Base-by-base conservation (phyloP, 108 stramenopile species). In the Licmophora abbreviata region DNA sequence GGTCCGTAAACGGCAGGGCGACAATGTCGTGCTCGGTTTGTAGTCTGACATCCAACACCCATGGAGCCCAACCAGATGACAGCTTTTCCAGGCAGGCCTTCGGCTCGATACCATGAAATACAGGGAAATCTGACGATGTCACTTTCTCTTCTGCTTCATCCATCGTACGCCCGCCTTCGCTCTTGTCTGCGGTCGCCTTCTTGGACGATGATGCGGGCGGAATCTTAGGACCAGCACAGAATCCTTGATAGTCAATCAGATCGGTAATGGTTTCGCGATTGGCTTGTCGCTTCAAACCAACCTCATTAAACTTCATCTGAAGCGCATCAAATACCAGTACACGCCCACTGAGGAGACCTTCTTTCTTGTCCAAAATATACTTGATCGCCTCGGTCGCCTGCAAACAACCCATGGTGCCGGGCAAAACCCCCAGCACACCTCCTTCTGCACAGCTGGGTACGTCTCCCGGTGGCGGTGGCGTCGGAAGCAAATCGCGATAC, bases 361-460 rank as follows among this genome's bases (percentile, higher is more conserved):
- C 64, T 15, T 63, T 55, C 43, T 73, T 76, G 20, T 72, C 81
- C 26, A 90, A 54, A 7, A 92, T 53, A 20, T 83, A 35, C 69
- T 98, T 96, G 42, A 98, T 76, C 14, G 64, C 80, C 54, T 94
- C 92, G 21, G 84, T 86, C 36, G 94, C 95, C 66, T 97, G 93
- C 40, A 98, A 65, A 74, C 89, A 93, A 17, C 96, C 95, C 63
- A 98, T 85, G 22, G 88, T 83, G 1, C 94, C 94, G 11, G 95
- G 94, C 33, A 98, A 58, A 0, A 95, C 91, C 14, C 95, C 97
- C 48, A 92, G 48, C 3, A 98, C 96, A 27, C 97, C 97, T 25
- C 92, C 94, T 66, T 98, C 95, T 2, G 93, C 93, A 66, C 95
- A 98, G 38, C 79, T 79, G 10, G 88, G 94, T 18, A 96, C 93